These are phyloP conservation scores for Tilletia walkeri DNA, from an alignment of 1,284 basidiomycete species.

Conservation along the genomic window DNA sequence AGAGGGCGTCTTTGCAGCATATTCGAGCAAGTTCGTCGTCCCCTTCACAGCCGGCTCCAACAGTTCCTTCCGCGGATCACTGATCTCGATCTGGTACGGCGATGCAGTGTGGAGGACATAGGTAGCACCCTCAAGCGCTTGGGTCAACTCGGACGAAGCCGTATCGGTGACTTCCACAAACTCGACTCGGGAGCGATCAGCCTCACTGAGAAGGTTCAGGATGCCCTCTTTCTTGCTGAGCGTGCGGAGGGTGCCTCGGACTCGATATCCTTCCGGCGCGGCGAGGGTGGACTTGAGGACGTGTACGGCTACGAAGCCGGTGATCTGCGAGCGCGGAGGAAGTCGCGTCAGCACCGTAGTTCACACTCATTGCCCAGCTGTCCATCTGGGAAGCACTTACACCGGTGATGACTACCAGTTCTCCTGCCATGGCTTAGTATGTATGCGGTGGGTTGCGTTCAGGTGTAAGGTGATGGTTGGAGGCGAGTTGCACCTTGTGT, in stretches of 20 bases:
- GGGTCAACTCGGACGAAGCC: slow-evolving; percentile 49
- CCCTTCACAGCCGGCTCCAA: slow-evolving; percentile 55
- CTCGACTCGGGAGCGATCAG: slow-evolving; percentile 37
- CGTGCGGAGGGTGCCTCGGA: slow-evolving; percentile 44
- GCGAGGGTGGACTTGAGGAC: slow-evolving; percentile 43
- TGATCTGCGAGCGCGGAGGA: slow-evolving; percentile 18
- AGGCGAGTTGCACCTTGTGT: too few relatives aligned
- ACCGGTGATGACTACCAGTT: slow-evolving; percentile 12
- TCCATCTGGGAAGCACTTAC: background rate
- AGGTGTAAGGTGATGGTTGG: too few relatives aligned
- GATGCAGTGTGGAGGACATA: slow-evolving; percentile 39
- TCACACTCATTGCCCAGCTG: background rate
- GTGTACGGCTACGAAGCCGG: slow-evolving; percentile 45
- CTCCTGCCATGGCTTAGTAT: background rate
- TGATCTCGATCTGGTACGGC: slow-evolving; percentile 46
- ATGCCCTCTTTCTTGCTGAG: slow-evolving; percentile 39
- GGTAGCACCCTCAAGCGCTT: slow-evolving; percentile 46
- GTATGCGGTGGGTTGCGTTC: too few relatives aligned
- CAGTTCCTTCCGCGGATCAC: slow-evolving; percentile 53
- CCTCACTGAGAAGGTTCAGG: slow-evolving; percentile 29
- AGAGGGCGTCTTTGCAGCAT: slow-evolving; percentile 39
- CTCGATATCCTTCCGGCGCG: slow-evolving; percentile 35
- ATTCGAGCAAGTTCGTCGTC: slow-evolving; percentile 48
- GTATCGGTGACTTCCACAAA: slow-evolving; percentile 52
- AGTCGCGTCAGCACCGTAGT: background rate